Conservation (phyloP, 2,329 filamentous ascomycete genomes). For the Orbilia quercus region DNA sequence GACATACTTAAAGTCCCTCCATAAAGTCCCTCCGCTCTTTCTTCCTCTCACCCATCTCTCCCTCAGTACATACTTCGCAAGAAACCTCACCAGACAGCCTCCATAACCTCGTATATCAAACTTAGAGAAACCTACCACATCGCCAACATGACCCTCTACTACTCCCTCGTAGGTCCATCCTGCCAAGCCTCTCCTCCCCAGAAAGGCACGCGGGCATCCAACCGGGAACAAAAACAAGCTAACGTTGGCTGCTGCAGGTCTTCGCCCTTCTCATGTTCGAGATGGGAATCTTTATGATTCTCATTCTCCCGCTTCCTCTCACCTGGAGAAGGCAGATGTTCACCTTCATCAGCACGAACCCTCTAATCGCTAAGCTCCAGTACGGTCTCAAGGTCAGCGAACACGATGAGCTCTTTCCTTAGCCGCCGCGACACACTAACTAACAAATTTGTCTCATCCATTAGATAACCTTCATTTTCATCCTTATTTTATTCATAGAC, state of each 20-base stretch:
- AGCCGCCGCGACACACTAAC: constrained; percentile 52
- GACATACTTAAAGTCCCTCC: neutral
- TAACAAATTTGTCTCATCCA: neutral
- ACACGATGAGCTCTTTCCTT: neutral
- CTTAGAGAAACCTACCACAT: constrained; percentile 1
- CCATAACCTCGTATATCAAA: neutral
- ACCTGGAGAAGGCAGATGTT: constrained; percentile 86
- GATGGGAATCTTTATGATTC: constrained; percentile 82
- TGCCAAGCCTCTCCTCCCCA: neutral
- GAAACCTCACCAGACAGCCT: neutral
- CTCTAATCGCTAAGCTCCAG: constrained; percentile 86
- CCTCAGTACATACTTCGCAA: constrained; percentile 2
- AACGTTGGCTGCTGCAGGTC: constrained; percentile 68
- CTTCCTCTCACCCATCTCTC: constrained; percentile 9
- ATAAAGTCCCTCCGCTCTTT: neutral
- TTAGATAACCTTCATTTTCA: constrained; percentile 97
- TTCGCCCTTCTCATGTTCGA: constrained; percentile 84
- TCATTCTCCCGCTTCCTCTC: constrained; percentile 90
- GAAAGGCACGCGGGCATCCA: constrained; percentile 11
- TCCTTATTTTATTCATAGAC: constrained; percentile 96
- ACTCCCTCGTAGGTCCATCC: constrained; percentile 65
- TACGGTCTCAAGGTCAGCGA: constrained; percentile 85
- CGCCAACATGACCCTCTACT: constrained; percentile 68
- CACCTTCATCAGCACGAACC: constrained; percentile 93
- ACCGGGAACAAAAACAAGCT: neutral